Evolutionary conservation across 2,329 filamentous ascomycete species (phyloP), one percentile per base, ranked within the genome.

Genomic region (Fusarium nematophilum): DNA sequence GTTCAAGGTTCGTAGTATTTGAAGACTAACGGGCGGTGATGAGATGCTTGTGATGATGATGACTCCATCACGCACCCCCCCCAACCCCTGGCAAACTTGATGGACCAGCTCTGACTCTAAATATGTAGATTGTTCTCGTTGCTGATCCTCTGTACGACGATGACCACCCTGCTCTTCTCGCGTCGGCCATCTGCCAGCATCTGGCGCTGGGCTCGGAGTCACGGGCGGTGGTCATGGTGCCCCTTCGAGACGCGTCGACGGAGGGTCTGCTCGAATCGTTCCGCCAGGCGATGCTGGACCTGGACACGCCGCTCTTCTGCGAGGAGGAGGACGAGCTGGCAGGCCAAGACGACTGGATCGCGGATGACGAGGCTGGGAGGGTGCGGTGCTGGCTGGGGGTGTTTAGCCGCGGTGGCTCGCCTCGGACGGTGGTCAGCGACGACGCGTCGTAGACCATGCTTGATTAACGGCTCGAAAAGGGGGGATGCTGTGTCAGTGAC

Each of bases 81-180:
- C 34, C 29, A 23, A 25, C 36, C 21, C 25, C 31, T 30, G 15
- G 37, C 11, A 46, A 48, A 47, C 51, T 39, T 26, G 44, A 58
- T 55, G 50, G 44, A 49, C 49, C 11, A 31, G n/a, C 61, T 51
- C 26, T 57, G 38, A 64, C 40, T 55, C 26, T 40, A 13, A 36
- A 18, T 30, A 26, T 42, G 6, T 73, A 89, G 80, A 78, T 97
- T 49, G 86, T 98, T 36, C 81, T 99, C 3, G 92, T 87, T 3
- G 92, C 94, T 3, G 95, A 99, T 73, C 86, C 92, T 0, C 79
- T 99, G 15, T 98, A 98, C 75, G 92, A 93, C 38, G 84, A 93
- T 42, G 84, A 90, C 4, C 95, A 98, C 70, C 92, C 94, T 0
- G 76, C 74, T 3, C 85, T 95, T 68, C 83, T 98, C 17, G 87